Base-by-base conservation (phyloP, 2,329 filamentous ascomycete genomes). In the Calonectria hawksworthii region DNA sequence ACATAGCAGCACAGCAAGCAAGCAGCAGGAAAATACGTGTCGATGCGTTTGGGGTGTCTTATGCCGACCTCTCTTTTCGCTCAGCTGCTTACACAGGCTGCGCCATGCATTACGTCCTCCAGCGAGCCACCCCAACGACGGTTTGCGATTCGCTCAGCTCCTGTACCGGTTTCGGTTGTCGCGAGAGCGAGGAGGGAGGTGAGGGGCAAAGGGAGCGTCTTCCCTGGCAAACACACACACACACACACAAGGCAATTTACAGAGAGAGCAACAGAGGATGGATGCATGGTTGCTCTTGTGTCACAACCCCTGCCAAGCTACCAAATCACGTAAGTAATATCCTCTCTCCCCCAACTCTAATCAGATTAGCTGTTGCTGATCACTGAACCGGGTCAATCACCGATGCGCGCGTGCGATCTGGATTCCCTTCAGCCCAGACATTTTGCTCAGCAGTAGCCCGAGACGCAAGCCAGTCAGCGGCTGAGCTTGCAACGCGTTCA, bases 271-370 rank as follows among this genome's bases (percentile, higher is more conserved):
- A n/a, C n/a, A n/a, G n/a, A n/a, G n/a, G n/a, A n/a, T n/a, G n/a
- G n/a, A n/a, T n/a, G n/a, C n/a, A n/a, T n/a, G n/a, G n/a, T n/a
- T n/a, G n/a, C n/a, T 28, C 28, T 21, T 54, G 14, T 54, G 32
- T 36, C 30, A 18, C 51, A 36, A 32, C 56, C 56, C 56, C 34
- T 61, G 56, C 56, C 34, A 41, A 61, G 56, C 34, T 61, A 21
- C n/a, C 34, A 41, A 41, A 61, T 61, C 56, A 61, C 56, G 56
- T 61, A 61, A 61, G 56, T 61, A 61, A 61, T 61, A 61, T 41
- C 34, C n/a, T 26, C 52, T n/a, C 26, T 30, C 52, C n/a, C 23
- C 28, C 56, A 61, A 61, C 56, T 61, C 56, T 61, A 61, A 61
- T 41, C 56, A 61, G 56, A 61, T 61, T 59, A 26, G 56, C 38